These are phyloP conservation scores for Aspergillus sp. DNA, from an alignment of 2,329 filamentous ascomycete genomes.

Conservation along the genomic window DNA sequence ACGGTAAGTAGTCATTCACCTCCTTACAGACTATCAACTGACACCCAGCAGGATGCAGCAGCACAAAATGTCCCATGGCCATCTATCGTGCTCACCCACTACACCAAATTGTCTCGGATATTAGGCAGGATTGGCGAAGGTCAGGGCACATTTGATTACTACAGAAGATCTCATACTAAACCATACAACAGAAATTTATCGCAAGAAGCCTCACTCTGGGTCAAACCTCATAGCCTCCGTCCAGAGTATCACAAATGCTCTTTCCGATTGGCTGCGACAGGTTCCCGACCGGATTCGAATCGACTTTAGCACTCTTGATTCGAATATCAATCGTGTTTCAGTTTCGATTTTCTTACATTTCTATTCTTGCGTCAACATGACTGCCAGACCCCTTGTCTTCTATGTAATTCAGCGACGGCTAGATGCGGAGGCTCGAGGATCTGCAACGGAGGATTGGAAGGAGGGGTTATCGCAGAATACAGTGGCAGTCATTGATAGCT, in stretches of 20 bases:
- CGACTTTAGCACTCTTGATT: constrained; percentile 41
- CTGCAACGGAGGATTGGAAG: constrained; percentile 42
- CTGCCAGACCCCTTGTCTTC: constrained; percentile 50
- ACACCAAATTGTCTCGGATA: constrained; percentile 51
- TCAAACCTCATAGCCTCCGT: constrained; percentile 47
- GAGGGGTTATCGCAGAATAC: constrained; percentile 46
- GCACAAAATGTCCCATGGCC: constrained; percentile 31
- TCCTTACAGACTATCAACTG: not conserved
- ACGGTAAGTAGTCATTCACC: constrained; percentile 14
- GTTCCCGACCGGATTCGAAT: constrained; percentile 47
- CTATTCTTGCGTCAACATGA: constrained; percentile 57
- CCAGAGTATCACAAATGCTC: constrained; percentile 46
- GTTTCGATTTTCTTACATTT: constrained; percentile 53
- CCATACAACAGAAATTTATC: constrained; percentile 40
- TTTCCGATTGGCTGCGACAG: constrained; percentile 48
- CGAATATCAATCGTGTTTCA: constrained; percentile 43
- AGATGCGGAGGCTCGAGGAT: constrained; percentile 26
- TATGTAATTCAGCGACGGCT: constrained; percentile 50
- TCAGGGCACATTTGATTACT: constrained; percentile 2
- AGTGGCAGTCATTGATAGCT: constrained; percentile 49
- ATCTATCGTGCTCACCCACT: constrained; percentile 47
- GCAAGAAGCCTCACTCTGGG: constrained; percentile 44
- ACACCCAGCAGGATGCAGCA: constrained; percentile 9
- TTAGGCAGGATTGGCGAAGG: constrained; percentile 45
- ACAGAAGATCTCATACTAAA: constrained; percentile 3